Evolutionary conservation across 148 eudicot species (phyloP), one percentile per base, ranked within the genome.

Genomic region (Rhododendron ovatum): DNA sequence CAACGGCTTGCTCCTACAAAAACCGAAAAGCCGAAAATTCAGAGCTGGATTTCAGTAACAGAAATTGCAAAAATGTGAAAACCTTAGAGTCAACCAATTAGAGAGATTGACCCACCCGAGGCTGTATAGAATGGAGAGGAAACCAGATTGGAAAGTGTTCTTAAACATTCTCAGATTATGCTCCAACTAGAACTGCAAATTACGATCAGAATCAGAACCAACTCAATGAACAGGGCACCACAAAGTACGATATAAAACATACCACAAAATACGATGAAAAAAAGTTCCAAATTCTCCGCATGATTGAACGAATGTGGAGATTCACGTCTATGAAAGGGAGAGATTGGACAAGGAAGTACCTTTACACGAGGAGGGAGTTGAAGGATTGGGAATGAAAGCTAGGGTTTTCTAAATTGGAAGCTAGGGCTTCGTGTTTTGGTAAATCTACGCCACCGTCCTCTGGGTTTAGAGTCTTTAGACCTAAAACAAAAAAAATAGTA

Each of bases 101-200:
- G 24, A 81, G 43, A 81, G 6, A 41, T 24, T 41, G 4, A 78
- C 90, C 82, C 91, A 96, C 98, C 98, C 98, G 55, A 96, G 98
- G 92, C 98, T 95, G 88, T 95, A 96, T 71, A 96, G 88, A 85
- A 96, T 96, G 80, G 98, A 96, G 57, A 96, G 90, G 83, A 96
- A 96, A 33, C 98, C 98, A 82, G 98, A 96, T 85, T 96, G 98
- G 88, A 96, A 96, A 2, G 98, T 96, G 89, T 96, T 96, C 94
- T 95, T 96, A 83, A 96, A 96, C 98, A 96, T 96, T 79, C 69
- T 35, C 1, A 80, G 41, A 78, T n/a, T 5, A 14, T 18, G 22
- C 43, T 63, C 55, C 26, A 26, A 86, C 4, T 26, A 41, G 57
- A 51, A 86, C 79, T 80, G 82, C 39, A 50, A 80, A 28, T 35